Conservation (phyloP, 202 grass and related monocot genomes). For the Zoysia matrella region DNA sequence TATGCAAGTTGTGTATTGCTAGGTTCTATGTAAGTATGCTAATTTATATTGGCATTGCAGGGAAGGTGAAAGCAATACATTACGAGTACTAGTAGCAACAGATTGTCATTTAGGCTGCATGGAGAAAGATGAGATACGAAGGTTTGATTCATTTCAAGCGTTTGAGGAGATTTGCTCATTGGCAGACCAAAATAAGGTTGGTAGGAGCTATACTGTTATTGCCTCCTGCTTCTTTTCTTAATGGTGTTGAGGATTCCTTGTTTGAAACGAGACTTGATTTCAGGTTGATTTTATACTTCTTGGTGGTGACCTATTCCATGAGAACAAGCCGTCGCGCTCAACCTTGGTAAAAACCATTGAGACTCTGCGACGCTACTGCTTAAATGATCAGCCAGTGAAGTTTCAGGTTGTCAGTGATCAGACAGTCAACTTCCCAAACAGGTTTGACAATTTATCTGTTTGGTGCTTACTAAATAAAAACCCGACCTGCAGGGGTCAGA, state of each 20-base stretch:
- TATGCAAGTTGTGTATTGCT: neutral
- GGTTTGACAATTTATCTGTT: conserved; percentile 22
- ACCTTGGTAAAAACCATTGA: conserved; percentile 61
- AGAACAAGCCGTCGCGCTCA: conserved; percentile 66
- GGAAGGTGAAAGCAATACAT: conserved; percentile 40
- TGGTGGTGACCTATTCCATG: conserved; percentile 65
- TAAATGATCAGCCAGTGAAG: conserved; percentile 46
- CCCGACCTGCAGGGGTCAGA: too few relatives aligned
- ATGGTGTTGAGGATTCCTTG: conserved; percentile 51
- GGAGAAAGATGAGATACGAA: conserved; percentile 66
- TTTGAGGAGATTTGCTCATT: conserved; percentile 74
- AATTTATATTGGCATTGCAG: conserved; percentile 15
- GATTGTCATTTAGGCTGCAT: conserved; percentile 70
- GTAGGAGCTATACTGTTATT: neutral
- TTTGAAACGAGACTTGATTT: neutral
- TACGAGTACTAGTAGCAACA: conserved; percentile 48
- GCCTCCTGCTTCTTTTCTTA: neutral
- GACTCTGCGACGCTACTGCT: conserved; percentile 47
- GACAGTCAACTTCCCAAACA: conserved; percentile 49
- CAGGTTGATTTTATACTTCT: conserved; percentile 72
- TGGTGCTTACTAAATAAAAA: too few relatives aligned
- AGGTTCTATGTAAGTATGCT: neutral
- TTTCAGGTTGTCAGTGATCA: conserved; percentile 68
- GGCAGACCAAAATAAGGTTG: conserved; percentile 54
- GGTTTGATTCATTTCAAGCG: conserved; percentile 60